A percentile compares a stretch with the other conserved stretches of the same genome.
Conservation (phyloP, 495 filamentous ascomycete genomes). For the Podospora anserina region DNA sequence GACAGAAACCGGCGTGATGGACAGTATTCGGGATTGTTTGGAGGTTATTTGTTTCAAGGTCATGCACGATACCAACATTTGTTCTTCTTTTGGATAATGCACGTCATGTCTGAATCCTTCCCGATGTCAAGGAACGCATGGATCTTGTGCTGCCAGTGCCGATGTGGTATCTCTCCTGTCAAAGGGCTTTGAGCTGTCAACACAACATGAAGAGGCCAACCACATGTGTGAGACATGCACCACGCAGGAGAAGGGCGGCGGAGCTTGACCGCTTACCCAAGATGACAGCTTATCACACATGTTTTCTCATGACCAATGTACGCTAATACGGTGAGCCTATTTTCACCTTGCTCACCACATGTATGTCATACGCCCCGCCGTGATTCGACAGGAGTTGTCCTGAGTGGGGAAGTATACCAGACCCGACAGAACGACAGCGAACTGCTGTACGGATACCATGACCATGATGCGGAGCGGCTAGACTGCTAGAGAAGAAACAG, state of each 20-base stretch:
- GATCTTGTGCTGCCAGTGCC: not conserved
- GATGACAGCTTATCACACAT: too few relatives aligned
- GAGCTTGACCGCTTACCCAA: not conserved
- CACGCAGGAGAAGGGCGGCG: not conserved
- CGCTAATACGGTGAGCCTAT: not conserved
- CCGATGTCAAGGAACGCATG: not conserved
- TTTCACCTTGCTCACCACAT: not conserved
- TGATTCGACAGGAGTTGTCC: not conserved
- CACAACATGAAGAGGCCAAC: not conserved
- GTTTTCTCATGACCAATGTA: not conserved
- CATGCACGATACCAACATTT: not conserved
- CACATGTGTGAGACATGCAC: not conserved
- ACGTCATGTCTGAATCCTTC: not conserved
- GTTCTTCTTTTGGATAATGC: not conserved
- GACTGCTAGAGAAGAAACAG: too few relatives aligned
- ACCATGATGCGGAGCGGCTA: too few relatives aligned
- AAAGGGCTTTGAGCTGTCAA: not conserved
- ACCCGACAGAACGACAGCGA: not conserved
- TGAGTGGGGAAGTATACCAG: not conserved
- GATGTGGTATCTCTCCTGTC: not conserved
- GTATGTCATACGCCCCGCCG: not conserved
- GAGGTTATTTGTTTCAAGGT: not conserved
- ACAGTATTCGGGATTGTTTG: not conserved
- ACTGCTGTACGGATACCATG: not conserved
- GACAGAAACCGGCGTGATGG: slow-evolving; percentile 40